Base-by-base conservation (phyloP, 306 rosid genomes). In the Cucurbita moschata region DNA sequence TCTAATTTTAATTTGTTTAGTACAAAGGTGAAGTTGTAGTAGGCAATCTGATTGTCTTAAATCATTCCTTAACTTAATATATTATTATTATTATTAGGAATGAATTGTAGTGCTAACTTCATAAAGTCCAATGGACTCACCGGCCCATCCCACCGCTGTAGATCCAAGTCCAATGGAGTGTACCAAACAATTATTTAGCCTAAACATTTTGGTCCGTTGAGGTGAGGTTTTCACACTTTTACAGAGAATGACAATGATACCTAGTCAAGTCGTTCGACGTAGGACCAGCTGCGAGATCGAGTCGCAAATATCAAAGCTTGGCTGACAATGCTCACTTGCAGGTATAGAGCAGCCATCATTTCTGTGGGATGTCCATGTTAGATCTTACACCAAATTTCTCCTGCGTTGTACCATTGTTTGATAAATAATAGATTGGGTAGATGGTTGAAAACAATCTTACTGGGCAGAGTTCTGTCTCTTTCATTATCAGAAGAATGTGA, bases 321-420 rank as follows among this genome's bases (percentile, higher is more conserved):
- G 78, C 97, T 94, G 76, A 94, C 96, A 80, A 94, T 94, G 76
- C 98, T 94, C 85, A 89, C 98, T 91, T 94, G 98, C 19, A 94
- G 84, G 81, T 94, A 94, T 75, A 94, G 77, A 68, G 97, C 97
- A 79, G 97, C 90, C 89, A 81, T 91, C 90, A 82, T 81, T 81
- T 91, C 92, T 53, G 82, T 13, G 21, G 63, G 77, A 40, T 84
- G 5, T 55, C 18, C 40, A 75, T 76, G 3, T 89, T 75, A 59
- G 75, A 75, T 59, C 81, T 85, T 59, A 94, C 98, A 46, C 90
- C 89, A 76, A 94, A 94, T 82, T 77, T 86, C 7, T 94, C 88
- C 97, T 94, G 85, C 65, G 82, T 76, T 38, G 11, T 23, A 46
- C 21, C 73, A 21, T 21, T 21, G 23, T 21, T 21, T 21, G 23